Evolutionary conservation across 306 rosid genomes (phyloP).

Genomic region (Alnus rubra): DNA sequence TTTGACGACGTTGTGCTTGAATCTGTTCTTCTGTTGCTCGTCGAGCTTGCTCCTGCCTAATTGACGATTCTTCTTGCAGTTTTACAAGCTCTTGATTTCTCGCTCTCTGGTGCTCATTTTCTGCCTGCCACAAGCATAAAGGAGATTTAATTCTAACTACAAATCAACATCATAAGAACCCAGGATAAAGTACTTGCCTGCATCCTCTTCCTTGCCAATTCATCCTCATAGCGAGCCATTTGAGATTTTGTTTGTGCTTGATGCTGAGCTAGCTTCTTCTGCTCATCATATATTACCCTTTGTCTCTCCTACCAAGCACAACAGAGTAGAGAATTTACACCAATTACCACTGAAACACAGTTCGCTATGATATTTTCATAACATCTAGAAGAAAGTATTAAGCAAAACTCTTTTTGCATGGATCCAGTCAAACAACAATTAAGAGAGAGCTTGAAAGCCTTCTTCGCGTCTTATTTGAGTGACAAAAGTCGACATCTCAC

Average conservation of each 20-base stretch:
- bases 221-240: slow-evolving; percentile 90
- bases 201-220: slow-evolving; percentile 89
- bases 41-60: slow-evolving; percentile 86
- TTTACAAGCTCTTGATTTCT: slow-evolving; percentile 95
- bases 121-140: slow-evolving; percentile 52
- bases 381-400: background rate
- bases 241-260: slow-evolving; percentile 93
- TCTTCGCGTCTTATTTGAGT: background rate
- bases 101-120: slow-evolving; percentile 77
- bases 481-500: background rate
- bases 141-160: background rate
- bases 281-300: slow-evolving; percentile 87
- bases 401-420: background rate
- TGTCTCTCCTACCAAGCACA: slow-evolving; percentile 73
- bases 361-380: background rate
- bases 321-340: slow-evolving; percentile 11
- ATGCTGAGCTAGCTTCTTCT: slow-evolving; percentile 89
- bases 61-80: slow-evolving; percentile 92
- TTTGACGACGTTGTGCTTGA: slow-evolving; percentile 86
- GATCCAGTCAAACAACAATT: background rate
- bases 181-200: slow-evolving; percentile 47
- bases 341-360: background rate
- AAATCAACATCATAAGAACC: background rate
- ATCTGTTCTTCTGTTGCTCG: slow-evolving; percentile 95
- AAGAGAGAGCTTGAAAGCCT: background rate